Percentiles rank a stretch among this genome's conserved stretches.
phyloP scores from a whole-genome alignment of 345 rosid species.

The Brassica carinata region DNA sequence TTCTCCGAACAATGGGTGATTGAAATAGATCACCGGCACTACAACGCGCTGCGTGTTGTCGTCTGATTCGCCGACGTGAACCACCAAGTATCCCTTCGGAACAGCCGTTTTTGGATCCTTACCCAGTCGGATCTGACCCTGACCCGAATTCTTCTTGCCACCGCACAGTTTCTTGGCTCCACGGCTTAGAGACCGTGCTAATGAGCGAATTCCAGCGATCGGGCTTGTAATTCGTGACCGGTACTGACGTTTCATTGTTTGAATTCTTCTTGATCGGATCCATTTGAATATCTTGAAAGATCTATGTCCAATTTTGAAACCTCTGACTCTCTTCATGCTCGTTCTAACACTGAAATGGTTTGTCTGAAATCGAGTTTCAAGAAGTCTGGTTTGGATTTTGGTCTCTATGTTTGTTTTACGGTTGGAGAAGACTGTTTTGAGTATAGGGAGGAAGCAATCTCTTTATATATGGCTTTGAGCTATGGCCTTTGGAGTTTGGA shows the following conservation, averaged over 20 bases:
- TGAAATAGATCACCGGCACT: background rate
- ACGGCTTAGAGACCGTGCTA: background rate
- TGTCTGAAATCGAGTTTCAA: slow-evolving; percentile 7
- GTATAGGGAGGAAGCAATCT: slow-evolving; percentile 5
- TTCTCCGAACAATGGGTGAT: background rate
- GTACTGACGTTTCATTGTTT: background rate
- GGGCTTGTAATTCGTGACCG: background rate
- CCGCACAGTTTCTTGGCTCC: background rate
- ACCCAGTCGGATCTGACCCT: background rate
- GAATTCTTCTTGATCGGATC: background rate
- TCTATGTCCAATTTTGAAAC: background rate
- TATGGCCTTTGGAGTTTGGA: slow-evolving; percentile 10
- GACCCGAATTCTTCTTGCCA: background rate
- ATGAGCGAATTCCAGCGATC: background rate
- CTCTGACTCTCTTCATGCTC: background rate
- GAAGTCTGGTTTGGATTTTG: slow-evolving; percentile 17
- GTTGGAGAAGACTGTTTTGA: slow-evolving; percentile 18
- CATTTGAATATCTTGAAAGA: background rate
- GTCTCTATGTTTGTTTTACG: background rate
- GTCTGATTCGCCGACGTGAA: background rate
- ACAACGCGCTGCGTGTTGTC: background rate
- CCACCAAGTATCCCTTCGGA: background rate
- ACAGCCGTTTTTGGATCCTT: background rate
- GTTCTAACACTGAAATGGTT: background rate
- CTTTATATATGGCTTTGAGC: slow-evolving; percentile 29